Percentiles rank a stretch among this genome's conserved stretches.
Conservation (phyloP, 2,329 filamentous ascomycete species). For the Aspergillus transmontanensis region DNA sequence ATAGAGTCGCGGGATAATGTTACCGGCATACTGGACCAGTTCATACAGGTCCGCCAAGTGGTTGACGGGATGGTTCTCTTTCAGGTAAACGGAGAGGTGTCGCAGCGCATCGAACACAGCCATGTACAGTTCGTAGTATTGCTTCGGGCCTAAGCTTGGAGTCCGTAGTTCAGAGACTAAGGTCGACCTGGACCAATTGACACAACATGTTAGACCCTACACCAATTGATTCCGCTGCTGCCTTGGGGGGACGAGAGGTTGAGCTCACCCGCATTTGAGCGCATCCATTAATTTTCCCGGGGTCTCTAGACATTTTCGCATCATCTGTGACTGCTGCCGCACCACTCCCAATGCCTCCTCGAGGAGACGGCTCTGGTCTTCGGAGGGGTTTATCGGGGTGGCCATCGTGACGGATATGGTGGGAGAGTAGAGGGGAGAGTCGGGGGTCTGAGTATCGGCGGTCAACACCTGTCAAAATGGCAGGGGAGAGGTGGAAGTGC, state of each 20-base stretch:
- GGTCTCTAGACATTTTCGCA: slow-evolving; percentile 97
- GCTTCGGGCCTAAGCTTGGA: slow-evolving; percentile 95
- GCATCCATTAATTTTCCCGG: slow-evolving; percentile 99
- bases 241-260: slow-evolving; percentile 23
- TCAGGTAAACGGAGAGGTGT: slow-evolving; percentile 93
- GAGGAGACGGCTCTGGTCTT: slow-evolving; percentile 87
- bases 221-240: slow-evolving; percentile 24
- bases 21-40: slow-evolving; percentile 95
- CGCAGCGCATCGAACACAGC: slow-evolving; percentile 96
- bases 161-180: slow-evolving; percentile 98
- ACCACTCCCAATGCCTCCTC: slow-evolving; percentile 97
- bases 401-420: slow-evolving; percentile 46
- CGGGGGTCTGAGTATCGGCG: slow-evolving; percentile 24
- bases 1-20: slow-evolving; percentile 94
- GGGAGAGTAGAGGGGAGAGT: slow-evolving; percentile 22
- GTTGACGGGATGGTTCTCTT: slow-evolving; percentile 96
- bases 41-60: slow-evolving; percentile 98
- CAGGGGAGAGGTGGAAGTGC: slow-evolving; percentile 10
- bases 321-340: slow-evolving; percentile 92
- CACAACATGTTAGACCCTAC: slow-evolving; percentile 8
- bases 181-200: slow-evolving; percentile 69
- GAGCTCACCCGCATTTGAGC: slow-evolving; percentile 92
- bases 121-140: slow-evolving; percentile 99
- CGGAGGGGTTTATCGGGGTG: slow-evolving; percentile 62
- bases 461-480: slow-evolving; percentile 28